Percentiles rank a stretch among this genome's conserved stretches.
Evolutionary conservation across 148 eudicot genomes (phyloP).

Genomic region (Rhododendron henanense): DNA sequence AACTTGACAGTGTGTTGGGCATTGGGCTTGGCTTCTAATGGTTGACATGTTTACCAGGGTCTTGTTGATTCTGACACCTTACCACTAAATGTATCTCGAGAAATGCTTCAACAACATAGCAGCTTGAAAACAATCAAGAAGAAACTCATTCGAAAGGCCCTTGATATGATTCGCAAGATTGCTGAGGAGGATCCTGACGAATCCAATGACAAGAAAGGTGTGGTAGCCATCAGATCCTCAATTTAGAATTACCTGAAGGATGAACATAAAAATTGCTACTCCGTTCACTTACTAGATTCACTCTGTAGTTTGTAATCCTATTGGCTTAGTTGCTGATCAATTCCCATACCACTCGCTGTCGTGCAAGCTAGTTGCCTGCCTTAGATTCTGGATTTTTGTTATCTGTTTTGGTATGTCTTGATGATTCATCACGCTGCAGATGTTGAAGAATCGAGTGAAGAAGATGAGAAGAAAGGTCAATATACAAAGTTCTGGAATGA

Average conservation of each 20-base stretch:
- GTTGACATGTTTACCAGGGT: conserved; percentile 48
- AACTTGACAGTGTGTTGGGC: not conserved
- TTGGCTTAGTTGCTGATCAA: not conserved
- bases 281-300: not conserved
- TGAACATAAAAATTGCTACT: not conserved
- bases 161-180: conserved; percentile 96
- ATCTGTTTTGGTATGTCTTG: not conserved
- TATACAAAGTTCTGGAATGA: conserved; percentile 97
- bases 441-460: conserved; percentile 65
- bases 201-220: conserved; percentile 73
- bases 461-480: conserved; percentile 88
- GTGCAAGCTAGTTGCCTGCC: not conserved
- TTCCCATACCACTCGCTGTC: not conserved
- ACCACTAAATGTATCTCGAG: conserved; percentile 96
- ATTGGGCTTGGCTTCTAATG: conserved; percentile 15
- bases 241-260: not conserved
- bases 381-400: not conserved
- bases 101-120: conserved; percentile 99
- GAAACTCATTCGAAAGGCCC: conserved; percentile 95
- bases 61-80: conserved; percentile 97
- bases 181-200: conserved; percentile 99
- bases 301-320: not conserved
- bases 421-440: conserved; percentile 34
- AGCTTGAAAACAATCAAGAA: conserved; percentile 98
- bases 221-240: conserved; percentile 3